Evolutionary conservation across 1,284 basidiomycete genomes (phyloP).

Genomic region (Ceratobasidium sp.): DNA sequence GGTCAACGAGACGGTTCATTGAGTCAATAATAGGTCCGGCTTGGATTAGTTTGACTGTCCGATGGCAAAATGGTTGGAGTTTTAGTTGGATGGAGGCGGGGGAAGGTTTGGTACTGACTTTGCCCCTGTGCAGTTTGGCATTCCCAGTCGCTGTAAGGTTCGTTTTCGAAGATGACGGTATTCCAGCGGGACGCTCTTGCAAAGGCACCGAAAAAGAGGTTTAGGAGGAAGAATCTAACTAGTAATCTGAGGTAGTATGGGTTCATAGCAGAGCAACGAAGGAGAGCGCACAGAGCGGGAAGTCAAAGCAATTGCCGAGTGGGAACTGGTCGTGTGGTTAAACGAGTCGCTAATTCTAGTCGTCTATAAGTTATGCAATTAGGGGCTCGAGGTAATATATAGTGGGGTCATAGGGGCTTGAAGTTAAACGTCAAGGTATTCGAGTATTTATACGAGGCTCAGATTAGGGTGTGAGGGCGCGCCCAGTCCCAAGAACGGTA

Average conservation of each 20-base stretch:
- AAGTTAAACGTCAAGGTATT: too few relatives aligned
- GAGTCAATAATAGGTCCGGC: background rate
- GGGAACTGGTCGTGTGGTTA: slow-evolving; percentile 1
- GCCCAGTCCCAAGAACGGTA: background rate
- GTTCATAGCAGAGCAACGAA: background rate
- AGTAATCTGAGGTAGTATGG: background rate
- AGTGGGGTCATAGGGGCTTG: too few relatives aligned
- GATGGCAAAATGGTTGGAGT: background rate
- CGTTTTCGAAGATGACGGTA: background rate
- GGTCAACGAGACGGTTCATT: background rate
- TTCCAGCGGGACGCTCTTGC: background rate
- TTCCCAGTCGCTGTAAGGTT: slow-evolving; percentile 1
- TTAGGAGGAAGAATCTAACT: background rate
- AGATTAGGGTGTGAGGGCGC: background rate
- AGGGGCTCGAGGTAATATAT: background rate
- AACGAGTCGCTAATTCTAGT: background rate
- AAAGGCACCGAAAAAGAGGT: background rate
- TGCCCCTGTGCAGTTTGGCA: slow-evolving; percentile 5
- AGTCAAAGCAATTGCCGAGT: background rate
- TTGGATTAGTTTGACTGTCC: background rate
- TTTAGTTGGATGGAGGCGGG: background rate
- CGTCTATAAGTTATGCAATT: slow-evolving; percentile 9
- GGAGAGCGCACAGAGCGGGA: background rate
- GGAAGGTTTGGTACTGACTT: background rate
- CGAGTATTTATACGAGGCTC: background rate